phyloP scores from a whole-genome alignment of 352 stramenopile genomes.

The Pythium volutum region DNA sequence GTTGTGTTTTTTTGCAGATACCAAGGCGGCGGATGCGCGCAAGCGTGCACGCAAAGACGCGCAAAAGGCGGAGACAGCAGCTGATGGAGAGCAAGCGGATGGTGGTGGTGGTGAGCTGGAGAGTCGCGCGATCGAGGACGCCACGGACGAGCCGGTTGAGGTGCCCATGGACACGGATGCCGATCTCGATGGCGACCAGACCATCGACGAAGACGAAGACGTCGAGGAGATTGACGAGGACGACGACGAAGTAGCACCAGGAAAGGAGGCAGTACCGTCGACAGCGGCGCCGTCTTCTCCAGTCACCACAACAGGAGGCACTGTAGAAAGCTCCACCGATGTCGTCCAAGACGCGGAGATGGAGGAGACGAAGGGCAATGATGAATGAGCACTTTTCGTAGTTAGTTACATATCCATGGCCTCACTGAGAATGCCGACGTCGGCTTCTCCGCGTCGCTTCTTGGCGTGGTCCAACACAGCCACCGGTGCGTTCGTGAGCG shows the following conservation, averaged over 20 bases:
- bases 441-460: slow-evolving; percentile 45
- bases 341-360: slow-evolving; percentile 22
- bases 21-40: slow-evolving; percentile 35
- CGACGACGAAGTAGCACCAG: background rate
- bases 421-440: slow-evolving; percentile 42
- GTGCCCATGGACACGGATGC: slow-evolving; percentile 21
- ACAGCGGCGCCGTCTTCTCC: background rate
- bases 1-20: slow-evolving; percentile 28
- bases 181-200: slow-evolving; percentile 26
- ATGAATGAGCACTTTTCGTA: background rate
- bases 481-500: slow-evolving; percentile 50
- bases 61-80: slow-evolving; percentile 1
- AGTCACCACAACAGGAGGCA: background rate
- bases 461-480: slow-evolving; percentile 62
- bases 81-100: background rate
- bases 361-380: slow-evolving; percentile 25
- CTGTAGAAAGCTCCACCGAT: background rate
- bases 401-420: slow-evolving; percentile 34
- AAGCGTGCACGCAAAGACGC: slow-evolving; percentile 33
- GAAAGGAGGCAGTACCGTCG: slow-evolving; percentile 5
- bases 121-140: too few species aligned
- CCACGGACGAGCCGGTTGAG: slow-evolving; percentile 9
- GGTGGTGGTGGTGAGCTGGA: background rate
- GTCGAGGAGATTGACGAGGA: slow-evolving; percentile 3
- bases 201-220: slow-evolving; percentile 38